Evolutionary conservation across 2,329 filamentous ascomycete species (phyloP).

Genomic region (Colletotrichum tabaci): DNA sequence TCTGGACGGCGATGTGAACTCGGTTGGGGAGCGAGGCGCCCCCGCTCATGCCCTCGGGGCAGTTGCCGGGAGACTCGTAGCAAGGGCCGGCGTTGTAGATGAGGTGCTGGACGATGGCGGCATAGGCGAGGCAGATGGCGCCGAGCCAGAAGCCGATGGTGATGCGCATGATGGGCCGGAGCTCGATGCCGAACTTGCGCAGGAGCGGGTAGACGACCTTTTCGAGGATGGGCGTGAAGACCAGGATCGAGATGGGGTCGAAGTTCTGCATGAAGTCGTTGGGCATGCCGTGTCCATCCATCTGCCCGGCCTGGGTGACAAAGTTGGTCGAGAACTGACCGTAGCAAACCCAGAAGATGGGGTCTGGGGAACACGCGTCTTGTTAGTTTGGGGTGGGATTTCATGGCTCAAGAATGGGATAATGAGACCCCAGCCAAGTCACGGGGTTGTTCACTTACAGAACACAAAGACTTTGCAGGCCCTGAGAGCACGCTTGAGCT

Average conservation of each 20-base stretch:
- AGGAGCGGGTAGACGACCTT: slow-evolving; percentile 68
- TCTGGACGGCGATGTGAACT: slow-evolving; percentile 69
- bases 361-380: slow-evolving; percentile 52
- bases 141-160: slow-evolving; percentile 73
- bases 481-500: slow-evolving; percentile 76
- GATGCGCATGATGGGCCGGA: slow-evolving; percentile 77
- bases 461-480: slow-evolving; percentile 81
- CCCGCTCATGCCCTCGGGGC: slow-evolving; percentile 49
- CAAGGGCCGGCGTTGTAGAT: slow-evolving; percentile 71
- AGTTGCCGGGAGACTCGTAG: slow-evolving; percentile 60
- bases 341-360: slow-evolving; percentile 79
- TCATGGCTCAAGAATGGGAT: too few relatives aligned
- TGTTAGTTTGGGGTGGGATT: not conserved
- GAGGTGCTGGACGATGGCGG: slow-evolving; percentile 71
- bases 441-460: slow-evolving; percentile 51
- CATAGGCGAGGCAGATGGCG: slow-evolving; percentile 70
- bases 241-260: slow-evolving; percentile 77
- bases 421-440: too few relatives aligned
- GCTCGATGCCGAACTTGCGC: slow-evolving; percentile 69
- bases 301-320: slow-evolving; percentile 71
- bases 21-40: slow-evolving; percentile 55
- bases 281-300: slow-evolving; percentile 75
- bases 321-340: slow-evolving; percentile 78
- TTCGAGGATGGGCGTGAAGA: slow-evolving; percentile 70
- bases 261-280: slow-evolving; percentile 81